Percentiles rank a stretch among this genome's conserved stretches.
Conservation (phyloP, 202 grass and related monocot genomes). For the Cymbopogon flexuosus region DNA sequence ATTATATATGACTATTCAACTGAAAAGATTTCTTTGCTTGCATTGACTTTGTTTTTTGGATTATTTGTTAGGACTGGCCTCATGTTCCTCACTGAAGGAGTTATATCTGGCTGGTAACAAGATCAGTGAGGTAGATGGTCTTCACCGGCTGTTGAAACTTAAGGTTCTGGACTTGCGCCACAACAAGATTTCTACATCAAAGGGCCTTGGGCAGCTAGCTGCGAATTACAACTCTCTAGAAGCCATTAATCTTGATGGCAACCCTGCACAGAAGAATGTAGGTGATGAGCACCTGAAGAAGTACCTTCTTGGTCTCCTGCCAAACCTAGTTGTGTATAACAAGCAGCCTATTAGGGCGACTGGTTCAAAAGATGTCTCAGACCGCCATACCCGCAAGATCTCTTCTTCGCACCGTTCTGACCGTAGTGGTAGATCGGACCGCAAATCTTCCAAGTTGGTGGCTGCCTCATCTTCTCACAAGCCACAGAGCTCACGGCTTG, state of each 20-base stretch:
- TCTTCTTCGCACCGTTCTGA: constrained; percentile 55
- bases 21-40: background rate
- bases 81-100: constrained; percentile 84
- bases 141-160: constrained; percentile 83
- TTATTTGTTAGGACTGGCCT: constrained; percentile 64
- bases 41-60: background rate
- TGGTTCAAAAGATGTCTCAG: constrained; percentile 67
- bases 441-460: constrained; percentile 41
- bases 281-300: constrained; percentile 92
- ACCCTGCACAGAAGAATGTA: constrained; percentile 81
- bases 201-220: constrained; percentile 76
- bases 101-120: constrained; percentile 87
- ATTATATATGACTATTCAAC: background rate
- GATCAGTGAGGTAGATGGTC: constrained; percentile 89
- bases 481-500: constrained; percentile 24
- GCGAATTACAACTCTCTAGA: constrained; percentile 83
- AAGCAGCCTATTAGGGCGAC: constrained; percentile 56
- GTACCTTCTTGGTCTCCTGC: constrained; percentile 62
- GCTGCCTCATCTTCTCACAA: constrained; percentile 30
- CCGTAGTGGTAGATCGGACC: constrained; percentile 39
- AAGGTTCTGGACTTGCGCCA: constrained; percentile 69
- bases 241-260: constrained; percentile 74
- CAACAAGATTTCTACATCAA: constrained; percentile 81
- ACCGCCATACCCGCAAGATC: constrained; percentile 46
- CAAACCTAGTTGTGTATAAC: constrained; percentile 70